phyloP scores from a whole-genome alignment of 2,329 filamentous ascomycete genomes.

The Apiospora sp. region DNA sequence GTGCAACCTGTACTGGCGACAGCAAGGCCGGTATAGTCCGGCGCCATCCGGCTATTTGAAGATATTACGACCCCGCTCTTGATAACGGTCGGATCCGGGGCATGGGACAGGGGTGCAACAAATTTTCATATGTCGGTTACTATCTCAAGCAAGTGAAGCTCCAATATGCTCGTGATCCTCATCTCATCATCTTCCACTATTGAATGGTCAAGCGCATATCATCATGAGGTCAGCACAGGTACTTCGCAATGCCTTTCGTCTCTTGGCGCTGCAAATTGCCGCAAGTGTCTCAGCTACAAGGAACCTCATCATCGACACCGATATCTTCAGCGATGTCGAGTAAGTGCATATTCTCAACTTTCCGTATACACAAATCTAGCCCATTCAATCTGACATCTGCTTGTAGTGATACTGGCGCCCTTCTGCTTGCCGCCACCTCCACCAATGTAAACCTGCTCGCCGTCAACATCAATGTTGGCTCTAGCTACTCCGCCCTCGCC shows the following conservation, averaged over 20 bases:
- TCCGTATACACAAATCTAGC: not conserved
- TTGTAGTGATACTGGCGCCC: slow-evolving; percentile 49
- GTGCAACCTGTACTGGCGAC: not conserved
- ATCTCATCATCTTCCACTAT: not conserved
- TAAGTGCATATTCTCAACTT: slow-evolving; percentile 35
- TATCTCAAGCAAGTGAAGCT: not conserved
- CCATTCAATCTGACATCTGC: not conserved
- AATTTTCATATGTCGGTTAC: not conserved
- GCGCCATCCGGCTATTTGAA: not conserved
- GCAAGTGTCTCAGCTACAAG: slow-evolving; percentile 32
- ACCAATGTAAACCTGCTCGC: slow-evolving; percentile 47
- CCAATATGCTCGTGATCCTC: not conserved
- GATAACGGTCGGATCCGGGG: not conserved
- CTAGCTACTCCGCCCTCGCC: slow-evolving; percentile 48
- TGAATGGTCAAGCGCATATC: not conserved
- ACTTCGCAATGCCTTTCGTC: not conserved
- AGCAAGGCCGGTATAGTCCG: not conserved
- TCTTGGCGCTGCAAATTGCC: not conserved
- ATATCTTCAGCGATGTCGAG: slow-evolving; percentile 57
- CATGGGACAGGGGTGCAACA: not conserved
- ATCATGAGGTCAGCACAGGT: not conserved
- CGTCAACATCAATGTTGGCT: slow-evolving; percentile 52
- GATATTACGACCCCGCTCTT: not conserved
- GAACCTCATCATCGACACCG: slow-evolving; percentile 55
- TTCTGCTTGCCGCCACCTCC: slow-evolving; percentile 51